phyloP scores from a whole-genome alignment of 2,329 filamentous ascomycete genomes.

The Nothophoma quercina region DNA sequence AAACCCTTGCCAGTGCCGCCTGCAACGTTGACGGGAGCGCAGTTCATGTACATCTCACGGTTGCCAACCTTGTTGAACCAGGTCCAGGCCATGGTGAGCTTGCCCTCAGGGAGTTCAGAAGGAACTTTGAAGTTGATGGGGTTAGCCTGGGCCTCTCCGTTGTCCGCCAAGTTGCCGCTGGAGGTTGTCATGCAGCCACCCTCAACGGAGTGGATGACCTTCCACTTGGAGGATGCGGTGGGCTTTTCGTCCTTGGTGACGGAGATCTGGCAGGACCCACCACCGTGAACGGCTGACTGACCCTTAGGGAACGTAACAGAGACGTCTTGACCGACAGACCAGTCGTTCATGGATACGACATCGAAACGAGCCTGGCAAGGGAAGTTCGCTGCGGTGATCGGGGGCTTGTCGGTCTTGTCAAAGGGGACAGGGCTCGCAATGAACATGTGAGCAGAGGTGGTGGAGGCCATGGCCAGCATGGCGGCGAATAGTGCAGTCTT shows the following conservation, averaged over 20 bases:
- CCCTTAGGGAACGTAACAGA: conserved; percentile 64
- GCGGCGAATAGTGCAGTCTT: conserved; percentile 22
- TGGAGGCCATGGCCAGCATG: conserved; percentile 57
- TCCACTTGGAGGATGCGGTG: conserved; percentile 72
- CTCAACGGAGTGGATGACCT: conserved; percentile 87
- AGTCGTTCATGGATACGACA: conserved; percentile 64
- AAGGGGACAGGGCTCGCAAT: conserved; percentile 76
- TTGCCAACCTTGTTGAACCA: conserved; percentile 92
- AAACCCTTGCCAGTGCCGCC: conserved; percentile 61
- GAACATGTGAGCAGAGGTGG: conserved; percentile 75
- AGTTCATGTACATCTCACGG: conserved; percentile 98
- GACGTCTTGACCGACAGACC: conserved; percentile 68
- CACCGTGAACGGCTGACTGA: conserved; percentile 82
- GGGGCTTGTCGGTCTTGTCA: conserved; percentile 52
- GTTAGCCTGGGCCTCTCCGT: conserved; percentile 51
- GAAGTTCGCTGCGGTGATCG: conserved; percentile 70
- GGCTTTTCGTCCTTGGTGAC: conserved; percentile 79
- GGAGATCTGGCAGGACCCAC: conserved; percentile 88
- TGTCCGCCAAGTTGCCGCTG: conserved; percentile 17
- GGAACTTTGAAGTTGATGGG: conserved; percentile 79
- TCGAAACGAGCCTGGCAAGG: conserved; percentile 74
- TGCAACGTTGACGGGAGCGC: conserved; percentile 74
- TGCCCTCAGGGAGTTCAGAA: conserved; percentile 72
- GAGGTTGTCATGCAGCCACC: conserved; percentile 74
- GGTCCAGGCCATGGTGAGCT: conserved; percentile 83